Percentiles rank a stretch among this genome's conserved stretches.
Conservation (phyloP, 192 early-diverging fungal genomes). For the Glomus cerebriforme region DNA sequence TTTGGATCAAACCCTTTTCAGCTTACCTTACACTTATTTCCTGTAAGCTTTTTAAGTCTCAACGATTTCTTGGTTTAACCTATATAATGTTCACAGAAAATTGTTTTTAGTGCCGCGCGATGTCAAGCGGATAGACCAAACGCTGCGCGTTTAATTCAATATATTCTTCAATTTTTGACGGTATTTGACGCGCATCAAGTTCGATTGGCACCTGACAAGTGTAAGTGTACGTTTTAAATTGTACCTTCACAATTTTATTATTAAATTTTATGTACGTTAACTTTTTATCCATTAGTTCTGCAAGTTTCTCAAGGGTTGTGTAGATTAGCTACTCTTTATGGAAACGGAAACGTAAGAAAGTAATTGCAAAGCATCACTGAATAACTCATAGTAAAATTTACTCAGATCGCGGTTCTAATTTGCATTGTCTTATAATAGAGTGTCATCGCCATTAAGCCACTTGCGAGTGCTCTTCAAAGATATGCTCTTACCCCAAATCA, state of each 20-base stretch:
- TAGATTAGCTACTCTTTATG: constrained; percentile 10
- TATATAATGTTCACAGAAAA: not conserved
- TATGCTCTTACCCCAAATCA: constrained; percentile 26
- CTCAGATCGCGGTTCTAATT: not conserved
- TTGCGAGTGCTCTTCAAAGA: constrained; percentile 18
- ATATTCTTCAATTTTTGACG: constrained; percentile 10
- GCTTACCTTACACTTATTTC: constrained; percentile 20
- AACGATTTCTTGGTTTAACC: not conserved
- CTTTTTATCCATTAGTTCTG: not conserved
- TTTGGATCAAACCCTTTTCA: not conserved
- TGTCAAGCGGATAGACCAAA: constrained; percentile 22
- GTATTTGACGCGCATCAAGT: constrained; percentile 18
- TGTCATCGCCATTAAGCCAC: constrained; percentile 30
- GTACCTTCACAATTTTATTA: not conserved
- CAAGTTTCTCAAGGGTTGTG: constrained; percentile 21
- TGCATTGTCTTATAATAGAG: constrained; percentile 13
- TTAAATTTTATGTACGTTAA: too few relatives aligned
- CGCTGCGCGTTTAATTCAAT: constrained; percentile 1
- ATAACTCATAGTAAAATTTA: not conserved
- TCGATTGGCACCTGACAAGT: constrained; percentile 21
- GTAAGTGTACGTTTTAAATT: not conserved
- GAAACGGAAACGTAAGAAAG: constrained; percentile 15
- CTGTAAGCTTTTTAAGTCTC: constrained; percentile 5
- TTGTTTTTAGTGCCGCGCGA: constrained; percentile 20
- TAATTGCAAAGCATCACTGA: not conserved